Evolutionary conservation across 2,329 filamentous ascomycete genomes (phyloP).

Genomic region (Calonectria fujianensis): DNA sequence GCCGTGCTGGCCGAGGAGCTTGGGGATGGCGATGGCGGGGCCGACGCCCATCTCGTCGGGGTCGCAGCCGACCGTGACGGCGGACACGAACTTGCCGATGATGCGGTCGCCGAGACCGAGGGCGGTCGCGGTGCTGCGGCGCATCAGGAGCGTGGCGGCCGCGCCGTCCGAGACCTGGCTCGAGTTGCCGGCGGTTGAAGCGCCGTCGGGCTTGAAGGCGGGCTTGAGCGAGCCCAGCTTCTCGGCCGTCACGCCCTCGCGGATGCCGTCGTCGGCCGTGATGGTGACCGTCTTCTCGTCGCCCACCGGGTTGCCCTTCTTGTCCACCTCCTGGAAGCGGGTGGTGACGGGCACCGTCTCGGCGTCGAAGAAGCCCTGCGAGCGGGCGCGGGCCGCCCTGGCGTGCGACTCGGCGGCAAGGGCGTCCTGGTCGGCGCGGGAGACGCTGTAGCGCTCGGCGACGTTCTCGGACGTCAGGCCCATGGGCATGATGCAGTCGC

Average conservation of each 20-base stretch:
- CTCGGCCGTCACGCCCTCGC: constrained; percentile 80
- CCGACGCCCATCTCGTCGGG: constrained; percentile 98
- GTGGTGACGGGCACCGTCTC: constrained; percentile 91
- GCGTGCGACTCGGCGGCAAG: constrained; percentile 86
- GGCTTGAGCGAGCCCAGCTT: constrained; percentile 88
- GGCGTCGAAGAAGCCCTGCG: constrained; percentile 80
- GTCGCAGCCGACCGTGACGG: constrained; percentile 83
- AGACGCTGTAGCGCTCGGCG: constrained; percentile 83
- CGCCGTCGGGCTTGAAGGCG: constrained; percentile 84
- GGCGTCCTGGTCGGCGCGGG: constrained; percentile 85
- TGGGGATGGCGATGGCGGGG: constrained; percentile 89
- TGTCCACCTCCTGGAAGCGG: constrained; percentile 78
- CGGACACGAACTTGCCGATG: constrained; percentile 88
- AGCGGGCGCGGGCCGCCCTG: constrained; percentile 82
- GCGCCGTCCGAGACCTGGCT: constrained; percentile 93
- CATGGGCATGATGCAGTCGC: constrained; percentile 96
- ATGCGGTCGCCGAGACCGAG: constrained; percentile 82
- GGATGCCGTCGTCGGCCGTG: constrained; percentile 87
- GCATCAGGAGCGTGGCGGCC: constrained; percentile 88
- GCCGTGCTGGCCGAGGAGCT: constrained; percentile 82
- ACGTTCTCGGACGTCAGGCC: constrained; percentile 94
- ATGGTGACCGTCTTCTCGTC: constrained; percentile 79
- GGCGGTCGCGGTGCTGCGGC: constrained; percentile 84
- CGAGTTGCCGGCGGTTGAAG: constrained; percentile 89
- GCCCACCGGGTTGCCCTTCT: constrained; percentile 73